phyloP scores from a whole-genome alignment of 1,284 basidiomycete species.

The Trametes sp. region DNA sequence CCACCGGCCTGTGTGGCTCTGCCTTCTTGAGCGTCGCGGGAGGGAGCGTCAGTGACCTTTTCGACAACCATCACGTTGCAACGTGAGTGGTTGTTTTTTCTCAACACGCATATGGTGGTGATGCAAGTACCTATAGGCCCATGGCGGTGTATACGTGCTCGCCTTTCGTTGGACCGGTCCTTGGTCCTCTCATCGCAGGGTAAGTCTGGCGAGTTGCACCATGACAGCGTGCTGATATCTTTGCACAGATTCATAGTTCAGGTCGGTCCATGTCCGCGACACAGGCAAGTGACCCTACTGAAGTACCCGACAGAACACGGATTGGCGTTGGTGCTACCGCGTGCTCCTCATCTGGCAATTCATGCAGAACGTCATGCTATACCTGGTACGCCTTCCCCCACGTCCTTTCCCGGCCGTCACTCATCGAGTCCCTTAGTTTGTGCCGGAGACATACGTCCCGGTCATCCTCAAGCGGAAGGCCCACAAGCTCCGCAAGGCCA shows the following conservation, averaged over 20 bases:
- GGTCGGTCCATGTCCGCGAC: constrained; percentile 34
- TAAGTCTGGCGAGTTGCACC: constrained; percentile 38
- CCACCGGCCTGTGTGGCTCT: constrained; percentile 73
- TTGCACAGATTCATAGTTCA: constrained; percentile 52
- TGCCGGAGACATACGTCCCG: constrained; percentile 82
- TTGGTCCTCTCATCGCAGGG: constrained; percentile 71
- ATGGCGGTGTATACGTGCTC: constrained; percentile 79
- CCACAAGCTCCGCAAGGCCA: constrained; percentile 57
- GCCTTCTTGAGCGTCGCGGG: constrained; percentile 86
- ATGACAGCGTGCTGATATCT: neutral
- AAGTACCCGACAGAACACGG: constrained; percentile 49
- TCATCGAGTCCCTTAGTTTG: constrained; percentile 45
- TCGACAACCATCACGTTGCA: constrained; percentile 66
- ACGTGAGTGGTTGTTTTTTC: constrained; percentile 54
- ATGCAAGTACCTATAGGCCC: constrained; percentile 52
- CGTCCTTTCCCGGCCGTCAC: too few species aligned
- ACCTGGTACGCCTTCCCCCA: constrained; percentile 51
- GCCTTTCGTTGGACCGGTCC: constrained; percentile 77
- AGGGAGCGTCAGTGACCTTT: constrained; percentile 81
- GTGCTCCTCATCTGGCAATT: constrained; percentile 71
- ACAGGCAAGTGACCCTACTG: neutral
- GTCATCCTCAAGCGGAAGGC: constrained; percentile 69
- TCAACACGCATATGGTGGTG: neutral
- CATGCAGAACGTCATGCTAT: constrained; percentile 51
- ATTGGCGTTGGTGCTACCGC: constrained; percentile 86